These are phyloP conservation scores for Fragilariopsis cylindrus DNA, from an alignment of 108 stramenopile species.

Conservation along the genomic window DNA sequence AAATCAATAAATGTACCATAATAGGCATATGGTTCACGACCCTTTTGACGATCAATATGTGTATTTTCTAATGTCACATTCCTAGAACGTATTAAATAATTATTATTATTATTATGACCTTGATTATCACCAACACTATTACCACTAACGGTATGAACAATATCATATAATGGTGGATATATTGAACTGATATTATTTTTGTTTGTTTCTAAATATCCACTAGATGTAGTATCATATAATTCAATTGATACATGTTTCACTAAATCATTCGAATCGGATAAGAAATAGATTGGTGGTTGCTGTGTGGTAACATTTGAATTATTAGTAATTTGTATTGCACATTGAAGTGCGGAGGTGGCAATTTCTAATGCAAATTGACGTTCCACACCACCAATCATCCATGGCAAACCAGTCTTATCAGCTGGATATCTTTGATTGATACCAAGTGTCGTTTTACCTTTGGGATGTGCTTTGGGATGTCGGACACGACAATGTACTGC, in stretches of 20 bases:
- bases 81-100: slow-evolving; percentile 3
- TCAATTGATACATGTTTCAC: slow-evolving; percentile 44
- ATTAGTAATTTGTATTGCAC: slow-evolving; percentile 10
- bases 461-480: slow-evolving; percentile 51
- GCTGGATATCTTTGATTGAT: slow-evolving; percentile 51
- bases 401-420: slow-evolving; percentile 61
- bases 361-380: slow-evolving; percentile 43
- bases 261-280: slow-evolving; percentile 63
- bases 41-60: slow-evolving; percentile 64
- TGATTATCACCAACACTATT: background rate
- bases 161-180: slow-evolving; percentile 6
- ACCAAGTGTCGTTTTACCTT: slow-evolving; percentile 21
- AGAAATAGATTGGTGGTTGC: slow-evolving; percentile 40
- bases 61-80: slow-evolving; percentile 42
- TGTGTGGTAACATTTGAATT: background rate
- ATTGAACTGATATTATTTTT: background rate
- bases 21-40: slow-evolving; percentile 39
- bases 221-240: slow-evolving; percentile 10
- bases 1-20: slow-evolving; percentile 59
- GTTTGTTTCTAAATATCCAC: background rate
- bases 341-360: slow-evolving; percentile 48
- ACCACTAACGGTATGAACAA: background rate
- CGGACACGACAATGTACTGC: slow-evolving; percentile 66
- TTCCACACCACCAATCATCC: slow-evolving; percentile 25
- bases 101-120: no score